Evolutionary conservation across 768 basidiomycete genomes (phyloP), one percentile per base, ranked within the genome.

Genomic region (Daedaleopsis nitida): DNA sequence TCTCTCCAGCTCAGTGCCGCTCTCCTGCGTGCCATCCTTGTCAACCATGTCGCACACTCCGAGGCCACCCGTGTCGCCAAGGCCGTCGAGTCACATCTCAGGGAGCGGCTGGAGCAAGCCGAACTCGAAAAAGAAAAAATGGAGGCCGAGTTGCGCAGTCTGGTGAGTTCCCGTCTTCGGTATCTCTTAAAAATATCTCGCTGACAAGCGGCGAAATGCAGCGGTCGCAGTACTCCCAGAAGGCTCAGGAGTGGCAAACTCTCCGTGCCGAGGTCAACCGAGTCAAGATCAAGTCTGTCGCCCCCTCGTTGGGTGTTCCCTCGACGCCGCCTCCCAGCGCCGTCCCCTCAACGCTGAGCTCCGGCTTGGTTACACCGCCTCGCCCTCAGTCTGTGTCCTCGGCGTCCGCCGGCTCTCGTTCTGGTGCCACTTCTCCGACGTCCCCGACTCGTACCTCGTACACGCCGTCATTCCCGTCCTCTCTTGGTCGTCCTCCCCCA

Each of bases 21-120:
- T 52, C 83, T 93, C 52, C 80, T 93, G 70, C 86, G 88, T 65
- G 91, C 91, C 57, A 93, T 93, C 72, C 82, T 93, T 59, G 83
- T 89, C 77, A 93, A 93, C 70, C 88, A 92, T 72, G 77, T 85
- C 52, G 88, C 90, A 66, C 89, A 92, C 75, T 88, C 87, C 38
- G 91, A 93, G 71, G 84, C 85, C 61, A 86, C 81, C 72, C 89
- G 87, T 77, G 73, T 77, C 66, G 83, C 89, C 48, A 90, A 87
- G 74, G 76, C 72, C 59, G 75, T 81, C 56, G 90, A 92, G 77
- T 75, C 78, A 53, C 79, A 76, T 63, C 78, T 90, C 70, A 87
- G 83, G 76, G 77, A 78, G 67, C 85, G 85, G 75, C 74, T 92
- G 47, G 87, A 90, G 63, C 86, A 87, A 68, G 76, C 84, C 63